phyloP scores from a whole-genome alignment of 805 yeast species.

The Saccharomycopsis amapae region DNA sequence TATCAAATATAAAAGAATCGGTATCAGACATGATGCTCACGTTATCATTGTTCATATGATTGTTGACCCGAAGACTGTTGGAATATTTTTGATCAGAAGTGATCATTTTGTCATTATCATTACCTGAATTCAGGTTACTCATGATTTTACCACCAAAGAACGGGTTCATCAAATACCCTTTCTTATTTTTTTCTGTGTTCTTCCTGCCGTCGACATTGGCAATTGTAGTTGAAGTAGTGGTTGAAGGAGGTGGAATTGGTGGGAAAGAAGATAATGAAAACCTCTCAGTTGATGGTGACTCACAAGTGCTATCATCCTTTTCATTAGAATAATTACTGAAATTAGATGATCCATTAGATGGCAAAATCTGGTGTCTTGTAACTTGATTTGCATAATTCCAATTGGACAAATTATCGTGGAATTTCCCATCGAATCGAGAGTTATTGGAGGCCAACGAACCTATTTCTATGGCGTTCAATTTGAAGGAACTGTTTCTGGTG shows the following conservation, averaged over 20 bases:
- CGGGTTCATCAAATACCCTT: conserved; percentile 7
- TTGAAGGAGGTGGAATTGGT: background rate
- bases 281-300: background rate
- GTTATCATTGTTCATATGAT: background rate
- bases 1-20: conserved; percentile 15
- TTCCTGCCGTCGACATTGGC: background rate
- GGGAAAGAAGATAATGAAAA: background rate
- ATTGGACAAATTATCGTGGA: background rate
- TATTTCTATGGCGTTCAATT: conserved; percentile 9
- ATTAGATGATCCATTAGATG: too few species aligned
- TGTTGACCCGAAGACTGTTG: too few species aligned
- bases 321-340: too few species aligned
- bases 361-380: too few species aligned
- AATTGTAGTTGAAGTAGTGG: background rate
- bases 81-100: background rate
- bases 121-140: background rate
- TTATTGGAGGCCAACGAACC: background rate
- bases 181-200: conserved; percentile 3
- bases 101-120: background rate
- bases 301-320: too few species aligned
- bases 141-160: background rate
- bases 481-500: background rate
- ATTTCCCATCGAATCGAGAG: background rate
- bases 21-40: background rate
- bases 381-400: too few species aligned